These are phyloP conservation scores for Leccinum subfulvum DNA, from an alignment of 1,284 basidiomycete genomes.

Conservation along the genomic window DNA sequence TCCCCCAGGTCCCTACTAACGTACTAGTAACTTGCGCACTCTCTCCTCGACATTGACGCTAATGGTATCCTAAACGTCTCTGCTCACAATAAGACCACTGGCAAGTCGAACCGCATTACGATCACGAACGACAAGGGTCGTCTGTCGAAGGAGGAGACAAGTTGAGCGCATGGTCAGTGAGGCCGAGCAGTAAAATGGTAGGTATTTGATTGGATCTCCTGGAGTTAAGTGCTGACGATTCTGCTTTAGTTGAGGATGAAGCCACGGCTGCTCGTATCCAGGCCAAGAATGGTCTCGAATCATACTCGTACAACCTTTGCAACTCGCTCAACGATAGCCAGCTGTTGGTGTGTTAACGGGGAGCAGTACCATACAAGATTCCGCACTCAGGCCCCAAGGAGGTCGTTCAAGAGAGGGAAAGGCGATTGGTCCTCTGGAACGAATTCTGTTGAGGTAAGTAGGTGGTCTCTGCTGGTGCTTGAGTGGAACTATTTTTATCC, in stretches of 20 bases:
- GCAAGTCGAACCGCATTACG: conserved; percentile 94
- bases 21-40: no score
- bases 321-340: conserved; percentile 87
- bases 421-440: no score
- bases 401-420: no score
- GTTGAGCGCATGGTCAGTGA: conserved; percentile 93
- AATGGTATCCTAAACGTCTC: conserved; percentile 98
- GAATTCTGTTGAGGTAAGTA: no score
- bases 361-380: no score
- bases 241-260: conserved; percentile 68
- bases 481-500: no score
- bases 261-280: conserved; percentile 80
- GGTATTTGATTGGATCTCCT: conserved; percentile 18
- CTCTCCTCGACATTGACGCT: conserved; percentile 86
- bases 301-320: conserved; percentile 95
- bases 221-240: conserved; percentile 21
- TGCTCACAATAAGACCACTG: conserved; percentile 95
- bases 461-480: no score
- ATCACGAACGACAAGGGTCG: conserved; percentile 99
- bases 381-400: no score
- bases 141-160: conserved; percentile 91
- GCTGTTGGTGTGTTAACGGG: conserved; percentile 35
- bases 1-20: no score
- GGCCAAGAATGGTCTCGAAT: conserved; percentile 89
- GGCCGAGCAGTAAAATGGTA: conserved; percentile 89